Evolutionary conservation across 495 filamentous ascomycete genomes (phyloP), one percentile per base, ranked within the genome.

Genomic region (Aspergillus panamensis): DNA sequence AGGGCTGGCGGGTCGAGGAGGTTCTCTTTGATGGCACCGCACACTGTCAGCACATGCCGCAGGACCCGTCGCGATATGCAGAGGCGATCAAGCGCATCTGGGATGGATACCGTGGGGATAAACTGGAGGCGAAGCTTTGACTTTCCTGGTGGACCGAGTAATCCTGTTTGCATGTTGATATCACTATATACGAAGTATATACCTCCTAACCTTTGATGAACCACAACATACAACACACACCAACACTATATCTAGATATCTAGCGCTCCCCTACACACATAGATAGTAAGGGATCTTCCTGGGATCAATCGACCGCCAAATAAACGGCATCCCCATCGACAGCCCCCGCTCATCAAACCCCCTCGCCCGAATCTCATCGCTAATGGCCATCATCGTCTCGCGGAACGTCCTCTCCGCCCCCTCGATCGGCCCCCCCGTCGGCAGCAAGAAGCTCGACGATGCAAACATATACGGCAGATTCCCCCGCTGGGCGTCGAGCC

Each of bases 281-380:
- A 53, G 40, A n/a, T 53, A 53, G 9, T 43, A 53, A 14, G 51
- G 51, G n/a, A 53, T 53, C 13, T 53, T 53, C 3, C 33, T 8
- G 0, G 51, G 51, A 53, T 53, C 51, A 29, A 53, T 53, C 35
- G 51, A 53, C 5, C 37, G 17, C 51, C 51, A 53, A 30, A 53
- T 53, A 19, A 53, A 53, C 35, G 32, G 51, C 51, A 53, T 53
- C 19, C 51, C 51, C 17, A 43, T 17, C 8, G 51, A 43, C 8
- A 53, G 35, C 0, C 51, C 51, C 0, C 35, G 9, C 17, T 53
- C 33, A 25, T 53, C 51, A 30, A 53, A 53, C 35, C 43, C 7
- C 51, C 17, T 40, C 0, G 6, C 37, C 8, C 51, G 35, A 42
- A 53, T 53, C 35, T 19, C 17, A 14, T 53, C 51, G 17, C 51